These are phyloP conservation scores for Lenwebbia sp. DNA, from an alignment of 345 rosid species.

Conservation along the genomic window DNA sequence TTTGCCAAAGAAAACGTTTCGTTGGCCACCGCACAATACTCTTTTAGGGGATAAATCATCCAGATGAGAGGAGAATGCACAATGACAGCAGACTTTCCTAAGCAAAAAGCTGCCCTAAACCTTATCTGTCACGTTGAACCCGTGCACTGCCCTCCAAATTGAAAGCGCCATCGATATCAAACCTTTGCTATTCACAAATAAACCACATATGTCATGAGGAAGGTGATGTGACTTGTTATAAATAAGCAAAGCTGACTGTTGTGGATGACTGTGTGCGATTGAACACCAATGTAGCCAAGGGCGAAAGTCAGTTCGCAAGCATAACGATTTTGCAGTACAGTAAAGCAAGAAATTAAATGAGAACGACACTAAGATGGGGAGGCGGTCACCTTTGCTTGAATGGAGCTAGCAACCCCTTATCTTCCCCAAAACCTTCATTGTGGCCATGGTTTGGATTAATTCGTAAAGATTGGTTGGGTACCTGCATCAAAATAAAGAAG, in stretches of 20 bases:
- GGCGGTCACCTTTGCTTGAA: conserved; percentile 24
- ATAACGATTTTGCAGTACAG: background rate
- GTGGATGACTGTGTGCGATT: too few species aligned
- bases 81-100: background rate
- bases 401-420: conserved; percentile 73
- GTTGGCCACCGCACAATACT: background rate
- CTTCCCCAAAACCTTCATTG: conserved; percentile 63
- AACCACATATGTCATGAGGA: background rate
- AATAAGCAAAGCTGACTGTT: background rate
- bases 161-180: background rate
- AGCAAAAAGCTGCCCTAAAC: background rate
- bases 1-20: background rate
- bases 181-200: background rate
- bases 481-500: conserved; percentile 22
- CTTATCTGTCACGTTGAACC: background rate
- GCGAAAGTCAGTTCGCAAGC: background rate
- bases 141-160: background rate
- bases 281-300: background rate
- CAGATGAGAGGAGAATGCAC: background rate
- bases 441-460: conserved; percentile 87
- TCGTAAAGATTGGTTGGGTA: conserved; percentile 54
- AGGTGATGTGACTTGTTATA: background rate
- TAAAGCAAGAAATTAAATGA: background rate
- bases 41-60: background rate
- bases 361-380: background rate